A percentile compares a stretch with the other conserved stretches of the same genome.
Conservation (phyloP, 2,329 filamentous ascomycete genomes). For the Herpotrichia juniperi region DNA sequence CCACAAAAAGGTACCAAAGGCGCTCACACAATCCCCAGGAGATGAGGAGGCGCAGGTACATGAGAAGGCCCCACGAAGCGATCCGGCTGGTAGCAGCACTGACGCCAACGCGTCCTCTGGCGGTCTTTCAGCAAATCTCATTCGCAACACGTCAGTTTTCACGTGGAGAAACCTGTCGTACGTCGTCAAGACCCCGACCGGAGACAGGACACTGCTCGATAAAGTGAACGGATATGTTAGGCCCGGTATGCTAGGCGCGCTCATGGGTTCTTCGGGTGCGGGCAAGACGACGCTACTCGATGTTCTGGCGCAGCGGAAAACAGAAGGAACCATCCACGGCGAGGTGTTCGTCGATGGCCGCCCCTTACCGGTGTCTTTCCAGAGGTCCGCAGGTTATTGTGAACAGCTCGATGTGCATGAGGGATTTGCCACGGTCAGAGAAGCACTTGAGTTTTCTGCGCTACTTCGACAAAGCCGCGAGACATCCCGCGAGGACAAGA, state of each 20-base stretch:
- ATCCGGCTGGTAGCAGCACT: not conserved
- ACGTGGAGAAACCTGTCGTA: conserved; percentile 66
- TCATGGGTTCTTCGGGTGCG: conserved; percentile 37
- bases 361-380: conserved; percentile 31
- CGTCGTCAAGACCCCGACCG: conserved; percentile 58
- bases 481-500: conserved; percentile 25
- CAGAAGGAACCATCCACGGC: conserved; percentile 34
- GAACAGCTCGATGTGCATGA: conserved; percentile 42
- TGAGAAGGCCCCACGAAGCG: conserved; percentile 20
- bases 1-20: conserved; percentile 21
- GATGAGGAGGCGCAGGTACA: conserved; percentile 59
- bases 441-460: conserved; percentile 38
- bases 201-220: conserved; percentile 54
- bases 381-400: conserved; percentile 39
- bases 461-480: conserved; percentile 34
- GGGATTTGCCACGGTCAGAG: conserved; percentile 32
- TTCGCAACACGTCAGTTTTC: conserved; percentile 71
- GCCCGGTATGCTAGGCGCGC: conserved; percentile 58
- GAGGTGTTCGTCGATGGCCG: conserved; percentile 36
- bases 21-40: too few species aligned
- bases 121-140: conserved; percentile 39
- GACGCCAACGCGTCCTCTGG: not conserved
- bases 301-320: conserved; percentile 36
- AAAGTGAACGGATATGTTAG: conserved; percentile 61
- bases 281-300: conserved; percentile 44